Evolutionary conservation across 495 filamentous ascomycete genomes (phyloP).

Genomic region (Neurospora sp.): DNA sequence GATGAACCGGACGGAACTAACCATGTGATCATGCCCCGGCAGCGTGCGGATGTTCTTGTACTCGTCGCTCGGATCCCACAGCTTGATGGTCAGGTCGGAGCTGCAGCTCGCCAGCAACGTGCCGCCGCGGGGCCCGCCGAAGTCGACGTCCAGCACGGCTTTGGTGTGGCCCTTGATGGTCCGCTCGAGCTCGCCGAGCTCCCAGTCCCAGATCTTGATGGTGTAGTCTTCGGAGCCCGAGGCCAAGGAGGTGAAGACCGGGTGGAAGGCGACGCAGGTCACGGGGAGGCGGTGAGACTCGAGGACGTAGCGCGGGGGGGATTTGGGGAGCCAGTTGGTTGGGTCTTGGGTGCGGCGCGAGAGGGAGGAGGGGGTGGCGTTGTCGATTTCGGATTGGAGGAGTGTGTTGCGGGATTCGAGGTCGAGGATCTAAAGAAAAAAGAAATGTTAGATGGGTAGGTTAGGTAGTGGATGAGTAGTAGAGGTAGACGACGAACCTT

Average conservation of each 20-base stretch:
- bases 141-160: slow-evolving; percentile 77
- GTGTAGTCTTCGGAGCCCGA: slow-evolving; percentile 77
- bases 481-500: slow-evolving; percentile 45
- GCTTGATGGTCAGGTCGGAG: slow-evolving; percentile 79
- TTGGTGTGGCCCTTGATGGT: slow-evolving; percentile 89
- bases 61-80: slow-evolving; percentile 89
- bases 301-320: slow-evolving; percentile 64
- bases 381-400: slow-evolving; percentile 76
- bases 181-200: slow-evolving; percentile 77
- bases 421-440: slow-evolving; percentile 64
- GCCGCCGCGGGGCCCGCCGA: slow-evolving; percentile 73
- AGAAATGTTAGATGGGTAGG: not conserved
- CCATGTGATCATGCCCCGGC: slow-evolving; percentile 79
- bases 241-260: slow-evolving; percentile 77
- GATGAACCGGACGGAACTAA: slow-evolving; percentile 75
- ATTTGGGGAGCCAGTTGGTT: slow-evolving; percentile 68
- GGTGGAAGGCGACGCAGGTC: slow-evolving; percentile 85
- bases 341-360: slow-evolving; percentile 65
- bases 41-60: slow-evolving; percentile 91
- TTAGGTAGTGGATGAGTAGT: not conserved
- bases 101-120: no score
- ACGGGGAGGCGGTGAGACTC: slow-evolving; percentile 70
- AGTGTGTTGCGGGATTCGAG: slow-evolving; percentile 59
- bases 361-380: slow-evolving; percentile 62
- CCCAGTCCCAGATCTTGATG: slow-evolving; percentile 96